Conservation (phyloP, 202 grass and related monocot species). For the Eragrostis tef region DNA sequence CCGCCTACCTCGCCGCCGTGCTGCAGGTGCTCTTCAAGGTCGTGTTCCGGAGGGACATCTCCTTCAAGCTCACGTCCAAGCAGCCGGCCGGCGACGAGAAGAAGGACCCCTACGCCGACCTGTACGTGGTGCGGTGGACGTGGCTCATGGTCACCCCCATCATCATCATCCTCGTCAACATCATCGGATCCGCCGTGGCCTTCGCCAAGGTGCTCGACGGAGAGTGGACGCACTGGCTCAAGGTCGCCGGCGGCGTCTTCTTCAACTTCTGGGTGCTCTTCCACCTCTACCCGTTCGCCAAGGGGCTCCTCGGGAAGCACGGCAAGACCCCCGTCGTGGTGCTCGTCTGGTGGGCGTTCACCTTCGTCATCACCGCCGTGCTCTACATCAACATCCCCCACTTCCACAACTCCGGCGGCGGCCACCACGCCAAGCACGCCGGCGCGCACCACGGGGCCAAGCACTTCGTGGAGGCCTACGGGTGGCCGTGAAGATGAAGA, state of each 20-base stretch:
- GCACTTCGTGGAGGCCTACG: neutral
- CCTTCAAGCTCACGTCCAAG: constrained; percentile 63
- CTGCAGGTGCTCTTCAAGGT: constrained; percentile 69
- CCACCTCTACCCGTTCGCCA: constrained; percentile 72
- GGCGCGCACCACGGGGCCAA: constrained; percentile 16
- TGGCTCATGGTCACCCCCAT: constrained; percentile 65
- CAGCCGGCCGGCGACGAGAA: constrained; percentile 65
- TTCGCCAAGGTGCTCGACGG: constrained; percentile 65
- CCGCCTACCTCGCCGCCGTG: constrained; percentile 70
- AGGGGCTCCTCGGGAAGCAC: constrained; percentile 62
- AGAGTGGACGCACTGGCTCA: constrained; percentile 72
- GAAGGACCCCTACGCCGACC: constrained; percentile 75
- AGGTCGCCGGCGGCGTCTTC: constrained; percentile 67
- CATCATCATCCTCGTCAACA: constrained; percentile 70
- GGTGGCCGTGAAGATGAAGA: constrained; percentile 34
- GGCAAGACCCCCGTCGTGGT: constrained; percentile 62
- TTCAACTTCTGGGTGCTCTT: constrained; percentile 80
- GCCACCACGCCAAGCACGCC: neutral
- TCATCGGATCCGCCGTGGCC: constrained; percentile 63
- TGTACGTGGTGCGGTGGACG: constrained; percentile 77
- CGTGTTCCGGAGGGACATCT: constrained; percentile 66
- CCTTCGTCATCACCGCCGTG: constrained; percentile 72
- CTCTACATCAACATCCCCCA: constrained; percentile 77
- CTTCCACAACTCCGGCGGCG: constrained; percentile 43
- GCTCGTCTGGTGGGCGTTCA: constrained; percentile 68